Percentiles rank a stretch among this genome's conserved stretches.
Conservation (phyloP, 768 basidiomycete genomes). For the Lentinula sp. region DNA sequence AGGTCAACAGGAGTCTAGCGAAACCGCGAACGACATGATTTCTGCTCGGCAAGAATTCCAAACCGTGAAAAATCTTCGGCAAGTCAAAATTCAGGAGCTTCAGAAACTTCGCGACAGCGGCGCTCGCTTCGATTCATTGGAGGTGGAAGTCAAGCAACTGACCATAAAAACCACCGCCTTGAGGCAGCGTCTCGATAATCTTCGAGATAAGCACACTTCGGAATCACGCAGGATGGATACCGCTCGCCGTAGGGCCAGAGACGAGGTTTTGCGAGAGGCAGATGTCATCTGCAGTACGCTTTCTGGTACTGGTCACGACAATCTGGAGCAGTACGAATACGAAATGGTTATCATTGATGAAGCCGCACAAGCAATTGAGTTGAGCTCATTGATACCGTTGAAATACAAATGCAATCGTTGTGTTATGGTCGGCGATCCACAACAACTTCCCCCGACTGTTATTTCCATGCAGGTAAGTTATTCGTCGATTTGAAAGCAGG, state of each 20-base stretch:
- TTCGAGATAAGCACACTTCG: slow-evolving; percentile 80
- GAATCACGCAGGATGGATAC: slow-evolving; percentile 80
- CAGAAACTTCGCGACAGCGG: slow-evolving; percentile 49
- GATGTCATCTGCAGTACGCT: slow-evolving; percentile 94
- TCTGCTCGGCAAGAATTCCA: slow-evolving; percentile 64
- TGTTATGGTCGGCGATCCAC: slow-evolving; percentile 93
- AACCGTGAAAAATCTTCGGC: slow-evolving; percentile 52
- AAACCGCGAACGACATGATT: slow-evolving; percentile 52
- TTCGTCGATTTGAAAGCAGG: background rate
- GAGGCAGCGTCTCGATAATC: slow-evolving; percentile 64
- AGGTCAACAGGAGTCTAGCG: slow-evolving; percentile 34
- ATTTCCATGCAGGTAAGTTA: slow-evolving; percentile 37
- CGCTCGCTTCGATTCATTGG: slow-evolving; percentile 46
- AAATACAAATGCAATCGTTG: slow-evolving; percentile 81
- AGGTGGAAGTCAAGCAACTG: slow-evolving; percentile 62
- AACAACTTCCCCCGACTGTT: slow-evolving; percentile 91
- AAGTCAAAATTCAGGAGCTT: slow-evolving; percentile 57
- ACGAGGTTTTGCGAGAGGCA: slow-evolving; percentile 77
- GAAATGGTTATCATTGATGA: slow-evolving; percentile 98
- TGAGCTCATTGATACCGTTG: slow-evolving; percentile 91
- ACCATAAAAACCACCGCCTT: slow-evolving; percentile 59
- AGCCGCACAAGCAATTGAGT: slow-evolving; percentile 94
- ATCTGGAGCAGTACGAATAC: slow-evolving; percentile 77
- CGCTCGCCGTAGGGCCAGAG: slow-evolving; percentile 63
- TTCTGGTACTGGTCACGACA: slow-evolving; percentile 89